These are phyloP conservation scores for Myrica gale DNA, from an alignment of 306 rosid species.

Conservation along the genomic window DNA sequence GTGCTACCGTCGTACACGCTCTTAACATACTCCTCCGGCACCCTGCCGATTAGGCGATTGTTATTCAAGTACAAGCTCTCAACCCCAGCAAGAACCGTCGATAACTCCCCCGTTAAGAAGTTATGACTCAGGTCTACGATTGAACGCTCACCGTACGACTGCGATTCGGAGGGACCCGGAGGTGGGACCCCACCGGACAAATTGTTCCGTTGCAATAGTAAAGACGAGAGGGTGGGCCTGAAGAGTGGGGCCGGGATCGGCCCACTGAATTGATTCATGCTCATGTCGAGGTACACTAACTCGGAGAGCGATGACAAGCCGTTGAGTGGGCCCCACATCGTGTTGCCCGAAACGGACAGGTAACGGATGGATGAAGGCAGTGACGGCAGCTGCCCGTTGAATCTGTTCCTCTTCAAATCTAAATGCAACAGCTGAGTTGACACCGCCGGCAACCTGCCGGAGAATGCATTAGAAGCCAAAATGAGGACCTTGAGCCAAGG, in stretches of 20 bases:
- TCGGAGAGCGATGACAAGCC: slow-evolving; percentile 48
- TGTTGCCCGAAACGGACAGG: slow-evolving; percentile 51
- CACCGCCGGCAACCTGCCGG: slow-evolving; percentile 40
- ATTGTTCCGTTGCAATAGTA: slow-evolving; percentile 67
- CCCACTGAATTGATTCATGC: slow-evolving; percentile 57
- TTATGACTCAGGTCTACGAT: slow-evolving; percentile 72
- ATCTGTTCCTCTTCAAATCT: slow-evolving; percentile 47
- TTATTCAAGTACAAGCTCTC: slow-evolving; percentile 69
- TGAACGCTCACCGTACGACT: slow-evolving; percentile 52
- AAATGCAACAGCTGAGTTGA: slow-evolving; percentile 57
- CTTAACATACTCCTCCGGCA: slow-evolving; percentile 61
- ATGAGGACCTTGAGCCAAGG: slow-evolving; percentile 54
- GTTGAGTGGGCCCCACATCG: slow-evolving; percentile 60
- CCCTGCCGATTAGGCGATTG: slow-evolving; percentile 53
- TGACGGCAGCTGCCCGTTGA: slow-evolving; percentile 44
- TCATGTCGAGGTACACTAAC: slow-evolving; percentile 55
- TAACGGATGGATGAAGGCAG: slow-evolving; percentile 69
- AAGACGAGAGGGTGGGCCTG: slow-evolving; percentile 42
- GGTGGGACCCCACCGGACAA: slow-evolving; percentile 55
- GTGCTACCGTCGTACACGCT: slow-evolving; percentile 57
- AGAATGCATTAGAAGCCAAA: slow-evolving; percentile 49
- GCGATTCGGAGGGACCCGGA: neutral
- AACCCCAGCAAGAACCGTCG: slow-evolving; percentile 45
- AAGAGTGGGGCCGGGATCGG: slow-evolving; percentile 60
- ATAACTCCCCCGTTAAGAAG: slow-evolving; percentile 44